Evolutionary conservation across 2,329 filamentous ascomycete genomes (phyloP).

Genomic region (Phialophora tarda): DNA sequence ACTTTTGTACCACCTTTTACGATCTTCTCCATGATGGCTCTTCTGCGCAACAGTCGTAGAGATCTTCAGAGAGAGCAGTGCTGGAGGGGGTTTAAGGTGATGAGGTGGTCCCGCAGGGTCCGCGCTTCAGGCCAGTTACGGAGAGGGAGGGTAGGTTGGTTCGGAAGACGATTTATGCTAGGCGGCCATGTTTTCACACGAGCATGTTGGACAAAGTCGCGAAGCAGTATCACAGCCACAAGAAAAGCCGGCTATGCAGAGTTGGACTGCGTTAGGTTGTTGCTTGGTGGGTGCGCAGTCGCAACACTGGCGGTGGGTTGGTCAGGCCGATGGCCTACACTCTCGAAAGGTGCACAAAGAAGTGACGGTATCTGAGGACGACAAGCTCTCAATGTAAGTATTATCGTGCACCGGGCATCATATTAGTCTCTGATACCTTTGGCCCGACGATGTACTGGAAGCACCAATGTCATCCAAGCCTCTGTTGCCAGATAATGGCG

Average conservation of each 20-base stretch:
- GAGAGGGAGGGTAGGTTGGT: constrained; percentile 12
- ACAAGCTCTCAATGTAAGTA: constrained; percentile 2
- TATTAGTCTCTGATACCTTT: background rate
- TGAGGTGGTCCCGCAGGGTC: constrained; percentile 9
- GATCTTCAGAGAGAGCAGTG: background rate
- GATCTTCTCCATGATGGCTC: constrained; percentile 87
- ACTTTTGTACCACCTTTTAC: constrained; percentile 99
- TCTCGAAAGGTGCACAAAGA: background rate
- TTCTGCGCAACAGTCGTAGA: background rate
- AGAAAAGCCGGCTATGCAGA: background rate
- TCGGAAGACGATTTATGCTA: constrained; percentile 11
- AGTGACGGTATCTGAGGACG: background rate
- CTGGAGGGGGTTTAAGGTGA: background rate
- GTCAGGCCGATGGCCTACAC: background rate
- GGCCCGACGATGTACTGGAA: constrained; percentile 1
- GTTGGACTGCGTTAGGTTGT: constrained; percentile 8
- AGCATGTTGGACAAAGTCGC: constrained; percentile 17
- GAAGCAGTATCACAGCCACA: constrained; percentile 23
- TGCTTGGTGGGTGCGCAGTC: constrained; percentile 14
- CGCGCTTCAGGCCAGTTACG: constrained; percentile 9
- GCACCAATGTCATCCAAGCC: constrained; percentile 10
- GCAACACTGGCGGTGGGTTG: constrained; percentile 1
- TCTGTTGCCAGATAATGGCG: background rate
- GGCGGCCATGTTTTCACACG: constrained; percentile 19
- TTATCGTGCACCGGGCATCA: constrained; percentile 8